These are phyloP conservation scores for Camellia sinensis DNA, from an alignment of 148 eudicot genomes.

Conservation along the genomic window DNA sequence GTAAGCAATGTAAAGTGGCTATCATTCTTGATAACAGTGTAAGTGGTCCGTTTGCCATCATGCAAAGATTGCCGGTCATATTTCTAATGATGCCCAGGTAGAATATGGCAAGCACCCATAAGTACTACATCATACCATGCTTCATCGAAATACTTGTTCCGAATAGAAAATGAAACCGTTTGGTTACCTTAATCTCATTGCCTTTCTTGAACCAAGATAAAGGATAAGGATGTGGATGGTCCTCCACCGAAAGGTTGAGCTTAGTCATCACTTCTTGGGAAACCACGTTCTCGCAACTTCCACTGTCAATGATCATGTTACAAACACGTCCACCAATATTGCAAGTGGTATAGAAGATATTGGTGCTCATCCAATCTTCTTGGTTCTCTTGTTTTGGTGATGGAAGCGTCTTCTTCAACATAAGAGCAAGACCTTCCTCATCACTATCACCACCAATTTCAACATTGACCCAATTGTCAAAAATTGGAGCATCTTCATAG, in stretches of 20 bases:
- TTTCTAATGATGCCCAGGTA: too few species aligned
- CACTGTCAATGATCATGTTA: not conserved
- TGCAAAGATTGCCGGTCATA: not conserved
- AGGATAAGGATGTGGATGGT: too few species aligned
- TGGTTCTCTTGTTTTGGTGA: not conserved
- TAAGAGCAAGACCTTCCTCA: not conserved
- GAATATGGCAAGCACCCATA: too few species aligned
- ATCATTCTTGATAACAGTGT: not conserved
- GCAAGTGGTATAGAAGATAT: not conserved
- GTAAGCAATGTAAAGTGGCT: too few species aligned
- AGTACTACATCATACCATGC: too few species aligned
- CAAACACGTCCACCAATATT: not conserved
- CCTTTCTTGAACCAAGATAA: too few species aligned
- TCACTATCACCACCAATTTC: not conserved
- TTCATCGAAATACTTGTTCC: too few species aligned
- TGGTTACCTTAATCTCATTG: too few species aligned
- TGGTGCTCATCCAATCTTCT: not conserved
- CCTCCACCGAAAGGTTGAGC: not conserved
- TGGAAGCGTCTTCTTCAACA: not conserved
- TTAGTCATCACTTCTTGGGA: not conserved
- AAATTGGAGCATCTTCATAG: not conserved
- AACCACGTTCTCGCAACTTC: not conserved
- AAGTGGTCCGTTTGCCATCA: not conserved
- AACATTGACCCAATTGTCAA: not conserved
- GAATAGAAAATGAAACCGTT: too few species aligned